Evolutionary conservation across 805 yeast species (phyloP).

Genomic region (Cyberlindnera xishuangbannaensis): DNA sequence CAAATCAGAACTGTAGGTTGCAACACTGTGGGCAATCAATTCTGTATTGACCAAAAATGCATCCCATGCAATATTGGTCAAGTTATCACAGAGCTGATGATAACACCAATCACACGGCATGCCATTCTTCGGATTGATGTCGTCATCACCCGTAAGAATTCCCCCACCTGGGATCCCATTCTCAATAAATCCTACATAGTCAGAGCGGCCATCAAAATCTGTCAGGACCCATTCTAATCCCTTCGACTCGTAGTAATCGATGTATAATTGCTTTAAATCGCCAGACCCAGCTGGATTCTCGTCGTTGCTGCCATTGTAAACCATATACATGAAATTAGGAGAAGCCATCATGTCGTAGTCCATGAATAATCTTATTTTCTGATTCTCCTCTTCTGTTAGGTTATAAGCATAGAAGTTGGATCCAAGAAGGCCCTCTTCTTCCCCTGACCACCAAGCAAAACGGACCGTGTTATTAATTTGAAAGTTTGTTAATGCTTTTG

Average conservation of each 20-base stretch:
- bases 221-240: constrained; percentile 75
- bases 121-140: constrained; percentile 64
- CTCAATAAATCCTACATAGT: constrained; percentile 88
- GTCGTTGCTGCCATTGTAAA: constrained; percentile 68
- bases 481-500: constrained; percentile 70
- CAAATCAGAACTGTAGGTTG: constrained; percentile 71
- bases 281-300: constrained; percentile 88
- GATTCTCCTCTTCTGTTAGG: constrained; percentile 63
- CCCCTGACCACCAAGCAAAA: constrained; percentile 98
- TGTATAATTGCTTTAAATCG: constrained; percentile 61
- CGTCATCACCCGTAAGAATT: constrained; percentile 93
- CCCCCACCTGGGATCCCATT: constrained; percentile 94
- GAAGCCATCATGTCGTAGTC: constrained; percentile 99
- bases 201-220: constrained; percentile 95
- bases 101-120: constrained; percentile 78
- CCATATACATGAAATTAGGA: constrained; percentile 85
- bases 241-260: constrained; percentile 57
- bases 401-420: constrained; percentile 70
- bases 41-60: constrained; percentile 82
- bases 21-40: constrained; percentile 89
- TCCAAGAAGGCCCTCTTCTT: constrained; percentile 92
- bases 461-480: constrained; percentile 82
- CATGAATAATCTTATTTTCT: constrained; percentile 80
- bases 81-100: constrained; percentile 81
- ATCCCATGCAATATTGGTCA: constrained; percentile 69